A percentile compares a stretch with the other conserved stretches of the same genome.
Evolutionary conservation across 306 rosid species (phyloP).

Genomic region (Dryas octopetala): DNA sequence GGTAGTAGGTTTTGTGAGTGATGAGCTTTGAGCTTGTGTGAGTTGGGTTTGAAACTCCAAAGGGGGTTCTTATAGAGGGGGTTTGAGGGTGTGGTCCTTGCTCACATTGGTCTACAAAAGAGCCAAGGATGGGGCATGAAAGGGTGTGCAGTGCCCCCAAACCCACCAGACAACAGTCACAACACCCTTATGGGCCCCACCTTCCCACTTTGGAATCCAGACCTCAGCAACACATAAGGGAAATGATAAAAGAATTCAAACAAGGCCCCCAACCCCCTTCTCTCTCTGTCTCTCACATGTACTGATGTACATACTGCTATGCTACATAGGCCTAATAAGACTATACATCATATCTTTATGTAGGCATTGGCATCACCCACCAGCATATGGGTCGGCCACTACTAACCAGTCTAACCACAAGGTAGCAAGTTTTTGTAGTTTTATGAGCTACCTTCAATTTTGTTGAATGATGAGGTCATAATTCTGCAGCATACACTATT

Average conservation of each 20-base stretch:
- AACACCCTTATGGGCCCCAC: constrained; percentile 53
- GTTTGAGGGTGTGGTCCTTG: constrained; percentile 41
- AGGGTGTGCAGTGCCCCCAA: constrained; percentile 78
- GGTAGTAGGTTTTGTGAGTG: background rate
- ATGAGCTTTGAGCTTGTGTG: constrained; percentile 7
- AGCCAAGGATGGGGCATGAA: constrained; percentile 69
- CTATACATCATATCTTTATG: constrained; percentile 15
- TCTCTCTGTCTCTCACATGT: constrained; percentile 25
- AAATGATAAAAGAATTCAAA: constrained; percentile 27
- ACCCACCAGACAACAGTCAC: constrained; percentile 59
- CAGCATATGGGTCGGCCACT: constrained; percentile 53
- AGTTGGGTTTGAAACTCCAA: constrained; percentile 24
- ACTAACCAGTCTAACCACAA: constrained; percentile 8
- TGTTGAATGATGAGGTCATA: constrained; percentile 36
- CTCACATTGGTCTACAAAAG: constrained; percentile 49
- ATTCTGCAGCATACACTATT: constrained; percentile 31
- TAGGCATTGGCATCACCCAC: constrained; percentile 49
- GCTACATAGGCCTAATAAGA: background rate
- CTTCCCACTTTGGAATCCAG: constrained; percentile 51
- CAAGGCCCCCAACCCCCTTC: background rate
- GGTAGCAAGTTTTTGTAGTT: constrained; percentile 5
- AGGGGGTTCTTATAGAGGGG: constrained; percentile 45
- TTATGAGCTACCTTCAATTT: constrained; percentile 26
- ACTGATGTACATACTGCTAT: constrained; percentile 34
- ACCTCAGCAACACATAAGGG: constrained; percentile 28